Evolutionary conservation across 768 basidiomycete species (phyloP).

Genomic region (Leucocoprinus sp.): DNA sequence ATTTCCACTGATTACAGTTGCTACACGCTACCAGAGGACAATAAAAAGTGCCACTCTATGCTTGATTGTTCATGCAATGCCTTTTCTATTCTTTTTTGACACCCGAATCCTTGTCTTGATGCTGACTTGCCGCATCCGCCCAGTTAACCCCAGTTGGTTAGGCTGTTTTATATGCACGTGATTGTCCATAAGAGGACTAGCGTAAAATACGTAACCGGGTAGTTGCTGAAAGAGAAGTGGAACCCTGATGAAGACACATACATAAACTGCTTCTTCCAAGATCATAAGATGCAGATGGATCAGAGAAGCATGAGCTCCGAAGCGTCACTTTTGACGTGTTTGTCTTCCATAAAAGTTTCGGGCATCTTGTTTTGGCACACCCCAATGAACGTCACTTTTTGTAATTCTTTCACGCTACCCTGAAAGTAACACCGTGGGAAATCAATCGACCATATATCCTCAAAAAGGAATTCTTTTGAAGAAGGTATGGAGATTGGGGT

Average conservation of each 20-base stretch:
- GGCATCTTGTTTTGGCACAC: constrained; percentile 1
- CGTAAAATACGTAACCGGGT: constrained; percentile 5
- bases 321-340: constrained; percentile 5
- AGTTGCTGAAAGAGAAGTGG: constrained; percentile 1
- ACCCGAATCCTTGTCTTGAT: neutral
- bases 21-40: neutral
- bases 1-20: constrained; percentile 2
- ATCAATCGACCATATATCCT: too few species aligned
- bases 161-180: constrained; percentile 9
- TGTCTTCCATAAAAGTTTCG: constrained; percentile 10
- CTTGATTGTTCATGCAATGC: neutral
- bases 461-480: too few species aligned
- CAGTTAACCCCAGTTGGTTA: constrained; percentile 1
- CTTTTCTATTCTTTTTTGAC: neutral
- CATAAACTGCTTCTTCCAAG: constrained; percentile 6
- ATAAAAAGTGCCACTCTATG: neutral
- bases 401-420: too few species aligned
- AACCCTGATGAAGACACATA: constrained; percentile 6
- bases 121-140: constrained; percentile 9
- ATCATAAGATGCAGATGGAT: constrained; percentile 10
- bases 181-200: constrained; percentile 7
- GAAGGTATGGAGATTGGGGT: too few species aligned
- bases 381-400: too few species aligned
- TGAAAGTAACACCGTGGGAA: too few species aligned
- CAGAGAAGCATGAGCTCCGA: constrained; percentile 9